A percentile compares a stretch with the other conserved stretches of the same genome.
Conservation (phyloP, 176 grass and related monocot genomes). For the Triticum urartu region DNA sequence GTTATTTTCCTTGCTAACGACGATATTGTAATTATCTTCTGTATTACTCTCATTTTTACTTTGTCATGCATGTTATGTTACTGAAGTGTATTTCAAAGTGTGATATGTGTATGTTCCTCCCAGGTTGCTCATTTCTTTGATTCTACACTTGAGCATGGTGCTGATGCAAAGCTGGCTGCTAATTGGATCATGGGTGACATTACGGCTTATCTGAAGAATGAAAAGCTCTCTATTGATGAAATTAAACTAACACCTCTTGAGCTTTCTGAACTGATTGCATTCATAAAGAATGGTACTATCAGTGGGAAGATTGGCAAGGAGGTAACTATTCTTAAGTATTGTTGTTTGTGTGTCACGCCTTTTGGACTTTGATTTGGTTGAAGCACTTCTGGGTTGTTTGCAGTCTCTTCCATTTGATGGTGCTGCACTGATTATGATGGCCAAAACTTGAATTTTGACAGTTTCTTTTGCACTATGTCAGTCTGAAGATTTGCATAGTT, state of each 20-base stretch:
- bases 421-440: neutral
- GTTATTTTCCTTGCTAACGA: slow-evolving; percentile 97
- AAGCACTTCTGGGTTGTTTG: neutral
- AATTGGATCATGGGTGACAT: slow-evolving; percentile 99
- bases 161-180: slow-evolving; percentile 81
- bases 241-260: slow-evolving; percentile 86
- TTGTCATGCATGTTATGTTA: neutral
- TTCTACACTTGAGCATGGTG: slow-evolving; percentile 67
- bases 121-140: slow-evolving; percentile 92
- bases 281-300: slow-evolving; percentile 85
- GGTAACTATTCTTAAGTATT: slow-evolving; percentile 36
- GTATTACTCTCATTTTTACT: slow-evolving; percentile 12
- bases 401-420: neutral
- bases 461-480: neutral
- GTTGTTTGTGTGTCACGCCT: neutral
- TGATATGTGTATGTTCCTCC: slow-evolving; percentile 21
- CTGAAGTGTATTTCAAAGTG: slow-evolving; percentile 8
- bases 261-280: slow-evolving; percentile 72
- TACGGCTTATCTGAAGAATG: slow-evolving; percentile 86
- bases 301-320: slow-evolving; percentile 97
- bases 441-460: slow-evolving; percentile 1
- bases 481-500: slow-evolving; percentile 1
- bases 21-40: slow-evolving; percentile 55
- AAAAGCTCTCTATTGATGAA: slow-evolving; percentile 70
- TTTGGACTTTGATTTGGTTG: neutral